Base-by-base conservation (phyloP, 2,329 filamentous ascomycete species). In the Penicillium hordei region DNA sequence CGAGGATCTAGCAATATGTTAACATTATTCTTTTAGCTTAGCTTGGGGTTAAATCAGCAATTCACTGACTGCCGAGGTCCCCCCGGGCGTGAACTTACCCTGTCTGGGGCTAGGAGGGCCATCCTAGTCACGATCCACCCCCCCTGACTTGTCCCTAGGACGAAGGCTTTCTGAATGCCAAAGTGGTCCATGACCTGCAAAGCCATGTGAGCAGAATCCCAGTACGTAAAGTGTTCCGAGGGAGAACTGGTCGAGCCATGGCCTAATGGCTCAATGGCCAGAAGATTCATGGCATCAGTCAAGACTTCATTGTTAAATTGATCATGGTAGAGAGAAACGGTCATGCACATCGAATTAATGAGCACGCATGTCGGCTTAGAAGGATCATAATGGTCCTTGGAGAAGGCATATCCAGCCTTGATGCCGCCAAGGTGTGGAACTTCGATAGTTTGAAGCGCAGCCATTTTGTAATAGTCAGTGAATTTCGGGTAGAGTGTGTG, bases 181-280 rank as follows among this genome's bases (percentile, higher is more conserved):
- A 82, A 60, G 10, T 75, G 74, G 40, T 83, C 78, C 76, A 86
- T 75, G 2, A 83, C 81, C 71, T 86, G 82, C 31, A 75, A 48
- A 15, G 79, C 77, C 79, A 86, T 81, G 52, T 76, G 73, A 5
- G 80, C 80, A 0, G 79, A 77, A 64, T 82, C 81, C 81, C 81
- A 83, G 66, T 83, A 83, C 5, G 81, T 83, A 62, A 76, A 83
- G 52, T 81, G 73, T 59, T 80, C 76, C 4, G 66, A 62, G 34
- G 72, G 70, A 13, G 74, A 75, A 23, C 75, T 70, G 12, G 81
- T 83, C 55, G 77, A 67, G 8, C 81, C 81, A 65, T 83, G 81
- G 34, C 81, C 82, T 15, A 83, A 73, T 6, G 79, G 75, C 65
- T 83, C 81, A 57, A 83, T 81, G 23, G 81, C 78, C 23, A 83